Conservation (phyloP, 176 grass and related monocot species). For the Oryza meridionalis region DNA sequence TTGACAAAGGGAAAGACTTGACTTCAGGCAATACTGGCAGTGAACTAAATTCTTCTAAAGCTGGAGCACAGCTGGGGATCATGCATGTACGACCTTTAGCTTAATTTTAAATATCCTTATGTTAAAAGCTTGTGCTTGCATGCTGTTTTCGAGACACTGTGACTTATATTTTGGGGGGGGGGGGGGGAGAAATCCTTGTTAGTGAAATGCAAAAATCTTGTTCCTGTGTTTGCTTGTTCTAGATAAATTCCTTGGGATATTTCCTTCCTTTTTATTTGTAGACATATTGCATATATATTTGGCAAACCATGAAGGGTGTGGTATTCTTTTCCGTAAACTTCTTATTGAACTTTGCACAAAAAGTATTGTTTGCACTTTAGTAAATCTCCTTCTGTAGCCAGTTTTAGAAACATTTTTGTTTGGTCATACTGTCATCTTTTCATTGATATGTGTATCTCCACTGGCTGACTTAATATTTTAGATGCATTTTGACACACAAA, state of each 20-base stretch:
- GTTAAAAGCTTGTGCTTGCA: constrained; percentile 26
- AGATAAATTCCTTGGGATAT: not conserved
- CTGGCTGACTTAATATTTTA: constrained; percentile 20
- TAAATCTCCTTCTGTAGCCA: constrained; percentile 22
- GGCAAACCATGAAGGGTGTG: constrained; percentile 10
- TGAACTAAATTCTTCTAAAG: constrained; percentile 71
- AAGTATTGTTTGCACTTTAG: not conserved
- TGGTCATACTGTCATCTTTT: constrained; percentile 24
- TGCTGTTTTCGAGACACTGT: constrained; percentile 23
- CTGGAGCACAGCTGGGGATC: constrained; percentile 42
- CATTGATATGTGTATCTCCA: constrained; percentile 28
- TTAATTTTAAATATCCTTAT: constrained; percentile 30
- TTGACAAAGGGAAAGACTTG: constrained; percentile 85
- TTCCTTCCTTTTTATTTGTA: not conserved
- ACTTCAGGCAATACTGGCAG: constrained; percentile 49
- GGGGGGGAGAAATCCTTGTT: not conserved
- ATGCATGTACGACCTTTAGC: constrained; percentile 43
- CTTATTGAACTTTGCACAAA: not conserved
- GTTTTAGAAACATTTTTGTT: constrained; percentile 33
- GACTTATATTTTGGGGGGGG: not conserved
- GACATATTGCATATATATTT: not conserved
- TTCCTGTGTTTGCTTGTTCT: not conserved
- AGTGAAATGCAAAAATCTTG: constrained; percentile 11
- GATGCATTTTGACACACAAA: constrained; percentile 32
- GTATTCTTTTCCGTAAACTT: constrained; percentile 22